Percentiles rank a stretch among this genome's conserved stretches.
Conservation (phyloP, 2,329 filamentous ascomycete genomes). For the Huntiella moniliformis region DNA sequence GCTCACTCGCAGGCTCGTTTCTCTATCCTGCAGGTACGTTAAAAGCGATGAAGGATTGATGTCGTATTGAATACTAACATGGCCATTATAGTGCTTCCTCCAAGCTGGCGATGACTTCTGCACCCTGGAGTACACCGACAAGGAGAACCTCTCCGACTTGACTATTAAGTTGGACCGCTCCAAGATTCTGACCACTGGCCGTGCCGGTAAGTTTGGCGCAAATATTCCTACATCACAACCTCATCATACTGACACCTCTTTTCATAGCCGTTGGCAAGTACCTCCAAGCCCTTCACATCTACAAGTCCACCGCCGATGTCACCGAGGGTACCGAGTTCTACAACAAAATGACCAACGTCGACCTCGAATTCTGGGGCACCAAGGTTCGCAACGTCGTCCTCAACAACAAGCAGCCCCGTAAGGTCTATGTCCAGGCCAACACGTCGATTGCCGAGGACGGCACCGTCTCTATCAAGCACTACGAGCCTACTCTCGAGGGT, state of each 20-base stretch:
- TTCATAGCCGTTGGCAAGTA: slow-evolving; percentile 57
- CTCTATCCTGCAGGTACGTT: slow-evolving; percentile 48
- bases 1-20: slow-evolving; percentile 83
- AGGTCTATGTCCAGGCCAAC: slow-evolving; percentile 89
- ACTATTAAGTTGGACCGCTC: slow-evolving; percentile 66
- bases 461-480: slow-evolving; percentile 63
- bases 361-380: slow-evolving; percentile 63
- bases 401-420: slow-evolving; percentile 61
- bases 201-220: slow-evolving; percentile 31
- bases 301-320: slow-evolving; percentile 77
- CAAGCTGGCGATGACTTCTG: slow-evolving; percentile 76
- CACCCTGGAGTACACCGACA: slow-evolving; percentile 48
- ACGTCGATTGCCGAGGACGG: slow-evolving; percentile 53
- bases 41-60: neutral
- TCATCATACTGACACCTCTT: slow-evolving; percentile 14
- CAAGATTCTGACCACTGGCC: slow-evolving; percentile 70
- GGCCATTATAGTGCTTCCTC: slow-evolving; percentile 44
- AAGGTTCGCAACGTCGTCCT: slow-evolving; percentile 61
- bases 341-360: slow-evolving; percentile 64
- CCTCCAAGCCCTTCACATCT: slow-evolving; percentile 79
- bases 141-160: slow-evolving; percentile 60
- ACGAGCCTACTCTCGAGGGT: slow-evolving; percentile 61
- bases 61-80: slow-evolving; percentile 5
- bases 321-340: slow-evolving; percentile 63
- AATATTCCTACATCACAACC: neutral